Evolutionary conservation across 352 stramenopile species (phyloP).

Genomic region (Pythium brachiatum): DNA sequence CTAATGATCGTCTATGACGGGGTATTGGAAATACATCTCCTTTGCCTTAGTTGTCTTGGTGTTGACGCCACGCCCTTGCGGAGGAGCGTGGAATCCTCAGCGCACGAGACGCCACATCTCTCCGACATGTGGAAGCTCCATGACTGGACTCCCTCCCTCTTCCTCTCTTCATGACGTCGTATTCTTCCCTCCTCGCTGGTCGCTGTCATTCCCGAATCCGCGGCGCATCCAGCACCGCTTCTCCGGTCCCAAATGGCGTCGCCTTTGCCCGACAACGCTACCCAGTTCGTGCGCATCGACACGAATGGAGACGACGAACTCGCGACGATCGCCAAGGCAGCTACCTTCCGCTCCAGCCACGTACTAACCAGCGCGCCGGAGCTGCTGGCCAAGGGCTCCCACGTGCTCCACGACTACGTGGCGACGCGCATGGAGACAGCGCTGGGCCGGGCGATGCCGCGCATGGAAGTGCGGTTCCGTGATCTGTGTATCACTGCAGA

Average conservation of each 20-base stretch:
- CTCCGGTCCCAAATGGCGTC: neutral
- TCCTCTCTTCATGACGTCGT: too few relatives aligned
- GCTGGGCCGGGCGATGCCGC: slow-evolving; percentile 38
- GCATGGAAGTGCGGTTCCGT: slow-evolving; percentile 41
- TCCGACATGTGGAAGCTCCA: neutral
- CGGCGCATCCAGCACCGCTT: neutral
- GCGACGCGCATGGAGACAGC: slow-evolving; percentile 29
- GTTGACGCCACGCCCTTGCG: neutral
- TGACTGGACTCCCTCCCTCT: neutral
- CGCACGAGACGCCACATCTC: neutral
- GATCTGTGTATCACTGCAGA: slow-evolving; percentile 24
- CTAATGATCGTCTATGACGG: neutral
- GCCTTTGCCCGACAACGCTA: neutral
- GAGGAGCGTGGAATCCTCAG: neutral
- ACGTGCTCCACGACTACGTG: slow-evolving; percentile 39
- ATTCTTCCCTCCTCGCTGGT: neutral
- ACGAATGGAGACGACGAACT: neutral
- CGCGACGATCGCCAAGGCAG: neutral
- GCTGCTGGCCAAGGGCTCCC: slow-evolving; percentile 33
- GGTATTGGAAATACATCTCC: neutral
- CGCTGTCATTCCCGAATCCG: neutral
- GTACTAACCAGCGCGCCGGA: neutral
- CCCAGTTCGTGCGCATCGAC: neutral
- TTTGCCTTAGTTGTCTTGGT: neutral
- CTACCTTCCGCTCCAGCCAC: neutral